Percentiles rank a stretch among this genome's conserved stretches.
Evolutionary conservation across 1,284 basidiomycete genomes (phyloP).

Genomic region (Chalciporus piperatoides): DNA sequence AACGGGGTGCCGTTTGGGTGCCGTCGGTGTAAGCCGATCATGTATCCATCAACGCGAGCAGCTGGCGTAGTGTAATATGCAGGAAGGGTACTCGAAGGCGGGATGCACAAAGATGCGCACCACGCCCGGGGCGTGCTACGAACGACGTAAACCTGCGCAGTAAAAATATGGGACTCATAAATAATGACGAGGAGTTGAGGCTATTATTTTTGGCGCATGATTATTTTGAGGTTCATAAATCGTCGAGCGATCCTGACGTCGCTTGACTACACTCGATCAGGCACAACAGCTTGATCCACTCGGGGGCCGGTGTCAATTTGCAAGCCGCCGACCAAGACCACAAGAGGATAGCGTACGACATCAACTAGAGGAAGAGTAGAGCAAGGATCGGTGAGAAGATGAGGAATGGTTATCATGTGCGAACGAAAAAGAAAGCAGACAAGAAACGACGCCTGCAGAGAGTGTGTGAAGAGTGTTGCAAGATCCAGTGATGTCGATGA

Average conservation of each 20-base stretch:
- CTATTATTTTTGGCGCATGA: slow-evolving; percentile 28
- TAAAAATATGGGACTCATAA: slow-evolving; percentile 26
- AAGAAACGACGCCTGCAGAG: slow-evolving; percentile 1
- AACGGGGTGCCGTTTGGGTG: slow-evolving; percentile 3
- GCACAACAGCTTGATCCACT: slow-evolving; percentile 13
- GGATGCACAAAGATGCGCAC: no score
- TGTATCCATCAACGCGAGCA: neutral
- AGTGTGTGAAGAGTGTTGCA: slow-evolving; percentile 11
- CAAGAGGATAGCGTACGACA: neutral
- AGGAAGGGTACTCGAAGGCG: neutral
- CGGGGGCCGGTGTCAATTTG: slow-evolving; percentile 6
- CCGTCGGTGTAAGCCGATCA: slow-evolving; percentile 7
- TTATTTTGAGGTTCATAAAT: slow-evolving; percentile 25
- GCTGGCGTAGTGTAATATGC: neutral
- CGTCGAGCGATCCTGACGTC: slow-evolving; percentile 24
- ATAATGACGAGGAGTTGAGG: slow-evolving; percentile 16
- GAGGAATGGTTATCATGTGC: slow-evolving; percentile 4
- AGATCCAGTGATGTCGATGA: slow-evolving; percentile 2
- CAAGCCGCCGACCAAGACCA: neutral
- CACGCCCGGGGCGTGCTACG: neutral
- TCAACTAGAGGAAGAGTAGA: neutral
- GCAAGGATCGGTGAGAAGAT: neutral
- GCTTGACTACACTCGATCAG: slow-evolving; percentile 31
- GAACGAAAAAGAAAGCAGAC: neutral
- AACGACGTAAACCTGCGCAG: slow-evolving; percentile 2